These are phyloP conservation scores for Dysphania ambrosioides DNA, from an alignment of 148 eudicot species.

Conservation along the genomic window DNA sequence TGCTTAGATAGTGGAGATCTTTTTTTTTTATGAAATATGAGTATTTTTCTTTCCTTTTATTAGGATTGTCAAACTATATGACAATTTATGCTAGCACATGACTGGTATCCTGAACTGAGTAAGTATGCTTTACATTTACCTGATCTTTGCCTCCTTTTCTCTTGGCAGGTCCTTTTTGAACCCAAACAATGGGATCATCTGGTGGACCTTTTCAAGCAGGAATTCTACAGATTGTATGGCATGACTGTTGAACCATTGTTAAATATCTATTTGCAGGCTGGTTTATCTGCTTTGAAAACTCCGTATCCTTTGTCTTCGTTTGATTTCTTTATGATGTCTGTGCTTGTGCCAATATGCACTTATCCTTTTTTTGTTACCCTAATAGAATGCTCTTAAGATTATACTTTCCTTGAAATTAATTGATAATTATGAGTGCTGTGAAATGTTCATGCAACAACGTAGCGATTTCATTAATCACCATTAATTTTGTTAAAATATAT, in stretches of 20 bases:
- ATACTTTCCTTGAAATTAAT: neutral
- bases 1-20: no score
- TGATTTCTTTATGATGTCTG: neutral
- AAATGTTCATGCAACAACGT: neutral
- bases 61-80: neutral
- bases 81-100: neutral
- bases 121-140: neutral
- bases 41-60: neutral
- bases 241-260: slow-evolving; percentile 94
- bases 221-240: slow-evolving; percentile 85
- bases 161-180: slow-evolving; percentile 86
- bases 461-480: neutral
- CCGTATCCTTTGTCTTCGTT: slow-evolving; percentile 97
- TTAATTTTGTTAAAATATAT: neutral
- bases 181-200: slow-evolving; percentile 89
- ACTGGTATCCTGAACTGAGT: neutral
- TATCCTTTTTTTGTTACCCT: neutral
- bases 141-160: slow-evolving; percentile 3
- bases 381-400: neutral
- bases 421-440: neutral
- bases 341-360: slow-evolving; percentile 15
- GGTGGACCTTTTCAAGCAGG: slow-evolving; percentile 91
- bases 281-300: slow-evolving; percentile 95
- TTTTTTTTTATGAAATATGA: no score
- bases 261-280: slow-evolving; percentile 92